Evolutionary conservation across 2,329 filamentous ascomycete genomes (phyloP), one percentile per base, ranked within the genome.

Genomic region (Chaetothyriales sp.): DNA sequence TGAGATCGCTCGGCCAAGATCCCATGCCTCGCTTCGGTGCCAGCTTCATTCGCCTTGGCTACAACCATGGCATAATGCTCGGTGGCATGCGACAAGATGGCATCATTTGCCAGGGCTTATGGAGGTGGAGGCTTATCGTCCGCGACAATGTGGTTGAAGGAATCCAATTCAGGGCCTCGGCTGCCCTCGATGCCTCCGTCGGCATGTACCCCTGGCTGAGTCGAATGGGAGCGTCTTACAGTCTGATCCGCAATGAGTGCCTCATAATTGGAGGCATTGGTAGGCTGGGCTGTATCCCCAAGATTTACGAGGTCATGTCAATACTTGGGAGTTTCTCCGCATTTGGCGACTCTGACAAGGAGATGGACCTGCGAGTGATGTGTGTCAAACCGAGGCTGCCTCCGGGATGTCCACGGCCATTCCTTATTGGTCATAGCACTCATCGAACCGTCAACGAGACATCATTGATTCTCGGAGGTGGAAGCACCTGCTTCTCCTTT

Each of bases 401-500:
- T 25, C 63, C 61, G n/a, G 54, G 58, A 25, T 66, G 66, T 18
- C 69, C 70, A 18, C 70, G 80, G 50, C 87, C 87, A 10, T 72
- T 94, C 5, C 73, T 94, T 48, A 73, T 88, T 48, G 88, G 89
- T 1, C 77, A 81, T 51, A 81, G 81, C 4, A 70, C 76, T 6
- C 66, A 77, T 13, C 63, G 69, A 25, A 67, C 75, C 0, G 68
- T 69, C 25, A 61, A 70, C 44, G 68, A 73, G 28, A 67, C 75
- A 18, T 61, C 89, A 2, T 61, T 86, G 8, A 69, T 94, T 6
- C 66, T 85, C 47, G 88, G 88, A 1, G 89, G 89, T 15, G 89
- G 88, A 40, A 87, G 85, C 15, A 86, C 88, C 0, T 94, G 88
- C 65, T 94, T 94, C 70, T 89, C 86, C 0, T 94, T 94, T 76